Base-by-base conservation (phyloP, 331 rosid species). In the Malus hybrid region DNA sequence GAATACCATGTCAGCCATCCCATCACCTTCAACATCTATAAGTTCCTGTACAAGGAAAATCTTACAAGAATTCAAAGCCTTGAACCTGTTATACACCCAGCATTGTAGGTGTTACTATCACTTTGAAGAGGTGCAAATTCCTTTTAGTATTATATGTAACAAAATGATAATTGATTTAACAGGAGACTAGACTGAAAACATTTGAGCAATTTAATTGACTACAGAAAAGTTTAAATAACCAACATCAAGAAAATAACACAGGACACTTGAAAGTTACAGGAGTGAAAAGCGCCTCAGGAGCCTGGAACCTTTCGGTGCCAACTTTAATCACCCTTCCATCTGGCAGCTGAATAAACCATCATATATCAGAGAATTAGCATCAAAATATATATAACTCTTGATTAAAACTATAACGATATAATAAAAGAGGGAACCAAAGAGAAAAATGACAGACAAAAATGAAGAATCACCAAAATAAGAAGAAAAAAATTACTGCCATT, bases 1-100 rank as follows among this genome's bases (percentile, higher is more conserved):
- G 80, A 95, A 95, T 34, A 95, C 99, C 99, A 95, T 95, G 86
- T 95, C 99, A 65, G 99, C 99, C 93, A 95, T 95, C 82, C 99
- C 99, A 86, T 95, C 99, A 70, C 99, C 99, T 89, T 95, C 99
- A 32, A 92, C 97, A 73, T 95, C 99, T 63, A 95, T 92, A 76
- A 95, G 93, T 79, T 95, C 99, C 99, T 95, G 84, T 52, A 77
- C 65, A 79, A 80, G 68, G 60, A 78, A 56, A 20, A 69, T 14
- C 65, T 69, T 22, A 56, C 15, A 22, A 67, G 9, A 1, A 42
- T 71, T 5, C 5, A 39, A 71, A 70, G 28, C 56, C 63, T 39
- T 32, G 4, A 79, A 48, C 61, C 78, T 19, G 75, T 71, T 7
- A 12, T 1, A n/a, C 34, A 52, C 39, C 64, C 70, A 46, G 13